Base-by-base conservation (phyloP, 305 asterid genomes). In the Fraxinus platypoda region DNA sequence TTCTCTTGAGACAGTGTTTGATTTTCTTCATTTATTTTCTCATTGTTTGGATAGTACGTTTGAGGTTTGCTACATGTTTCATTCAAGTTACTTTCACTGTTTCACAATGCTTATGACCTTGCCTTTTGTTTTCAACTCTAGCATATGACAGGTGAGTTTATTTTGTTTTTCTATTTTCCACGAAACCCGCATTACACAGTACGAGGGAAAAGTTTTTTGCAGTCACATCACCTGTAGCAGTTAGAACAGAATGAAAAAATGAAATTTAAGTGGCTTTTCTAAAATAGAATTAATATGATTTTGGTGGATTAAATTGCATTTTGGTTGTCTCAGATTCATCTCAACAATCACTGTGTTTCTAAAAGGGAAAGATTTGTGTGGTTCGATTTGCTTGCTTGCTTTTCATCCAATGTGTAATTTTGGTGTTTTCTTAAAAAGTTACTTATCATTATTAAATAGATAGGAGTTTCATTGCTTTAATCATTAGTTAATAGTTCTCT, bases 401-500 rank as follows among this genome's bases (percentile, higher is more conserved):
- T 80, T 21, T 71, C 74, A 23, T 70, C 30, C 64, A 74, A 77
- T 75, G 21, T 75, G 49, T 62, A 52, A 23, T 73, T 57, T 41
- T 28, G 73, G 73, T 31, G 73, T 81, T 70, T 11, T 52, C 19
- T 46, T 62, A 26, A 59, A 76, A 78, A 80, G 3, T 4, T 76
- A 31, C 43, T 30, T 37, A 8, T 4, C 54, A 77, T 64, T 80
- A 12, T 75, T 23, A 70, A 71, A 46, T 52, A 33, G 81, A 33
- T 77, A 21, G 52, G 77, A 72, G 81, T 79, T 80, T 33, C 59
- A 30, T 81, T 83, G 81, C 81, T 77, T 83, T 80, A 75, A 83
- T 73, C 37, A 35, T 79, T 85, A 54, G 79, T 80, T 86, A 80
- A 87, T 54, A 52, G 62, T 80, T 82, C 38, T 70, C 34, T 81